Conservation (phyloP, 2,329 filamentous ascomycete genomes). For the Cladosporium sp. region DNA sequence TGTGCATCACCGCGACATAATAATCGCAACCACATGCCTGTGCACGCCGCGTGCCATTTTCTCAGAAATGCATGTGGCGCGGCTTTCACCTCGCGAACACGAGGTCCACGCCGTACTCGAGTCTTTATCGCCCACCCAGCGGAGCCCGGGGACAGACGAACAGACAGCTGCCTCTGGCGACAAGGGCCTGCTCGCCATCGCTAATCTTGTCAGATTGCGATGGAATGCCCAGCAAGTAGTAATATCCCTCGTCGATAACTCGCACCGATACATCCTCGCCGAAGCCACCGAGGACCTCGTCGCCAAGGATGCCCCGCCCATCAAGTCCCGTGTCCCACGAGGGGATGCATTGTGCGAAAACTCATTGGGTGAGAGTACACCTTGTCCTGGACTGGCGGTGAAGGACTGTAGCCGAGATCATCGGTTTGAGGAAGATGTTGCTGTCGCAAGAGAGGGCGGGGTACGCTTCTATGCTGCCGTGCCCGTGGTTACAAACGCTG, state of each 20-base stretch:
- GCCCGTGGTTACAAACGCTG: conserved; percentile 26
- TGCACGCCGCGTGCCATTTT: no score
- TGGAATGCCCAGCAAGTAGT: conserved; percentile 30
- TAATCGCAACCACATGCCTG: no score
- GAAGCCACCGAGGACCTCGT: conserved; percentile 39
- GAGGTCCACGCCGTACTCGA: not conserved
- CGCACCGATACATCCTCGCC: conserved; percentile 44
- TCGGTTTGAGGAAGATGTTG: conserved; percentile 26
- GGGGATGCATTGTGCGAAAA: not conserved
- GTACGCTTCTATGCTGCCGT: conserved; percentile 31
- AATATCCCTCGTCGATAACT: conserved; percentile 42
- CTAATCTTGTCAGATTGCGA: conserved; percentile 32
- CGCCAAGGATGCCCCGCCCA: conserved; percentile 4
- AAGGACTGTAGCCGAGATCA: conserved; percentile 26
- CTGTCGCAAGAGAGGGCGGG: conserved; percentile 23
- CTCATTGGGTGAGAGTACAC: conserved; percentile 1
- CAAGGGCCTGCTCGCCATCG: conserved; percentile 20
- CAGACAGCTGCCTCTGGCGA: not conserved
- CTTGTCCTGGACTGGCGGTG: conserved; percentile 15
- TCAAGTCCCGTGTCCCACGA: not conserved
- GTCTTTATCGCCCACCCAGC: not conserved
- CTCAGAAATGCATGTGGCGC: not conserved
- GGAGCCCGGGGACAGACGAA: not conserved
- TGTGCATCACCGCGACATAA: no score
- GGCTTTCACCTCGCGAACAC: not conserved